These are phyloP conservation scores for Linnemannia elongata DNA, from an alignment of 192 early-diverging fungal species.

Conservation along the genomic window DNA sequence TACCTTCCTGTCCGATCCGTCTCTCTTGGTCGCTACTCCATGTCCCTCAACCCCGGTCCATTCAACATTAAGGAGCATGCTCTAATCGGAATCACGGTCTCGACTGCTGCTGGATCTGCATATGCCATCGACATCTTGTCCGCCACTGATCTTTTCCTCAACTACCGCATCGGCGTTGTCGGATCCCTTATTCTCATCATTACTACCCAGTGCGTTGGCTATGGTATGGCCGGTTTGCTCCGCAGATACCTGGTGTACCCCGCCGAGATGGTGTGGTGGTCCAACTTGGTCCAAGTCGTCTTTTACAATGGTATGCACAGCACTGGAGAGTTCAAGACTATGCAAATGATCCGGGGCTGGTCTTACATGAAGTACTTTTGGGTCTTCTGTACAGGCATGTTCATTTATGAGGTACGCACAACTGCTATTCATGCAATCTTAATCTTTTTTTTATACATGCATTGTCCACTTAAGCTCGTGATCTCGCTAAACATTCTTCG, in stretches of 20 bases:
- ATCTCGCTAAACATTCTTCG: background rate
- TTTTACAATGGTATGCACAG: constrained; percentile 61
- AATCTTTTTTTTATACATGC: background rate
- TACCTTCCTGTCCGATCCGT: constrained; percentile 8
- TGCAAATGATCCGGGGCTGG: constrained; percentile 19
- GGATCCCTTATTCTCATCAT: constrained; percentile 37
- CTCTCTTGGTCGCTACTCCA: constrained; percentile 1
- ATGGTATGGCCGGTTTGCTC: constrained; percentile 47
- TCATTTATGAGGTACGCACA: constrained; percentile 56
- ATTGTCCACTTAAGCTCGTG: background rate
- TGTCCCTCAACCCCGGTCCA: constrained; percentile 46
- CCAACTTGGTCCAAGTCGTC: constrained; percentile 69
- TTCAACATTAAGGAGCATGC: constrained; percentile 81
- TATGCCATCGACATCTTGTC: constrained; percentile 60
- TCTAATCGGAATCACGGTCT: constrained; percentile 69
- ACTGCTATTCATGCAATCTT: background rate
- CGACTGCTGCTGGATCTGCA: constrained; percentile 59
- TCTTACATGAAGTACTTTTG: constrained; percentile 55
- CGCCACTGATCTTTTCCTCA: constrained; percentile 35
- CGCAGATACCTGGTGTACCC: constrained; percentile 85
- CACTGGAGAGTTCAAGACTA: constrained; percentile 27
- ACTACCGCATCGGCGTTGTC: constrained; percentile 14
- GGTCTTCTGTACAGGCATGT: constrained; percentile 53
- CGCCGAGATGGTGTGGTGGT: constrained; percentile 90
- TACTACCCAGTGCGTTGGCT: constrained; percentile 45